Evolutionary conservation across 441 rosid genomes (phyloP).

Genomic region (Gossypium schwendimanii): DNA sequence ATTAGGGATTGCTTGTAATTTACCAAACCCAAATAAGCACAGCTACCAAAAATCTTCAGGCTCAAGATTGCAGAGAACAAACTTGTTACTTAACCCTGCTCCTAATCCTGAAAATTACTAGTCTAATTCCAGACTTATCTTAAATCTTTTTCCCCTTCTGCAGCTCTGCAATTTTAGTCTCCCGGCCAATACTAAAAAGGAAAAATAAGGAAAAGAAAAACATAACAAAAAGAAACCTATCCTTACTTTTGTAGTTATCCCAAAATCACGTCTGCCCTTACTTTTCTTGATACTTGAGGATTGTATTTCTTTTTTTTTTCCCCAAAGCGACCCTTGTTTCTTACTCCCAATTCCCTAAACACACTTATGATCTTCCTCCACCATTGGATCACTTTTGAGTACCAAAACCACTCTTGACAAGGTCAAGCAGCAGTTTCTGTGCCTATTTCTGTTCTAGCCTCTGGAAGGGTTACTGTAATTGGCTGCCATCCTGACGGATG

Average conservation of each 20-base stretch:
- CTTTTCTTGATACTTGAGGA: not conserved
- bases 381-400: conserved; percentile 13
- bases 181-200: not conserved
- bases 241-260: conserved; percentile 7
- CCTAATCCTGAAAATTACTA: not conserved
- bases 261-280: not conserved
- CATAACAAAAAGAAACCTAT: not conserved
- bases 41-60: no score
- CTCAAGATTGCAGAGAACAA: not conserved
- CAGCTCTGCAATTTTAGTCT: conserved; percentile 4
- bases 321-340: conserved; percentile 7
- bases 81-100: conserved; percentile 6
- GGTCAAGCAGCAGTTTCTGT: conserved; percentile 25
- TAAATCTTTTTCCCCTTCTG: not conserved
- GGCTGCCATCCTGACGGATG: conserved; percentile 64
- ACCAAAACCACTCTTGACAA: conserved; percentile 16
- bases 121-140: conserved; percentile 1
- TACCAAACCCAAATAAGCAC: not conserved
- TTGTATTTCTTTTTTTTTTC: not conserved
- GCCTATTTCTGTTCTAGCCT: conserved; percentile 19
- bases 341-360: conserved; percentile 5
- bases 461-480: conserved; percentile 34
- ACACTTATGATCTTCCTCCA: conserved; percentile 10
- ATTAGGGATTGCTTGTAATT: not conserved
- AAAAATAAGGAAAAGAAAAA: not conserved